phyloP scores from a whole-genome alignment of 306 rosid genomes.

The Luffa acutangula region DNA sequence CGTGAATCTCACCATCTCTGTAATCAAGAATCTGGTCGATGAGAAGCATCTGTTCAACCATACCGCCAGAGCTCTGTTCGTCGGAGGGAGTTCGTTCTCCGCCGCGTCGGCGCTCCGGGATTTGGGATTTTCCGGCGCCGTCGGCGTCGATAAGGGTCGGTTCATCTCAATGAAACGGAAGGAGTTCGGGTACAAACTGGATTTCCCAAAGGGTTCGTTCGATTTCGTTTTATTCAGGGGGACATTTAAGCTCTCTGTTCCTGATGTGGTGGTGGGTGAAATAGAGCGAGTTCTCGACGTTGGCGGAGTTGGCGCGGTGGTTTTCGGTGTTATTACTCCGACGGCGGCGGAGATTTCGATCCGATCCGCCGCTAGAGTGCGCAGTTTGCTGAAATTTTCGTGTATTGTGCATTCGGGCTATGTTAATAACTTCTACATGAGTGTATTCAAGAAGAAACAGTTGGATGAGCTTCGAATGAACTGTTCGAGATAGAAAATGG shows the following conservation, averaged over 20 bases:
- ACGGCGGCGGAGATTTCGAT: constrained; percentile 25
- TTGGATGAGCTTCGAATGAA: constrained; percentile 28
- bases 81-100: constrained; percentile 40
- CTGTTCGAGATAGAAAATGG: constrained; percentile 33
- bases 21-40: constrained; percentile 27
- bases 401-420: constrained; percentile 34
- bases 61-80: constrained; percentile 37
- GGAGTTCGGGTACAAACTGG: constrained; percentile 23
- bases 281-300: constrained; percentile 67
- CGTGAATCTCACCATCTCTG: constrained; percentile 27
- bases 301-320: constrained; percentile 66
- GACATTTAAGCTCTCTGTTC: constrained; percentile 43
- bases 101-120: constrained; percentile 32
- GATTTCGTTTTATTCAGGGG: constrained; percentile 64
- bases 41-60: constrained; percentile 25
- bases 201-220: constrained; percentile 34
- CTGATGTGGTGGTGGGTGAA: constrained; percentile 58
- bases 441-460: constrained; percentile 55
- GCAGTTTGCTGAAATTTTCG: constrained; percentile 44
- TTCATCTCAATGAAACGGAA: constrained; percentile 30
- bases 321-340: constrained; percentile 6
- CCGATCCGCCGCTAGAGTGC: constrained; percentile 50
- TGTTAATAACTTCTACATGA: constrained; percentile 30
- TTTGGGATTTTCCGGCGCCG: constrained; percentile 50
- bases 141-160: constrained; percentile 23